These are phyloP conservation scores for Kodamaea laetipori DNA, from an alignment of 805 yeast species.

Conservation along the genomic window DNA sequence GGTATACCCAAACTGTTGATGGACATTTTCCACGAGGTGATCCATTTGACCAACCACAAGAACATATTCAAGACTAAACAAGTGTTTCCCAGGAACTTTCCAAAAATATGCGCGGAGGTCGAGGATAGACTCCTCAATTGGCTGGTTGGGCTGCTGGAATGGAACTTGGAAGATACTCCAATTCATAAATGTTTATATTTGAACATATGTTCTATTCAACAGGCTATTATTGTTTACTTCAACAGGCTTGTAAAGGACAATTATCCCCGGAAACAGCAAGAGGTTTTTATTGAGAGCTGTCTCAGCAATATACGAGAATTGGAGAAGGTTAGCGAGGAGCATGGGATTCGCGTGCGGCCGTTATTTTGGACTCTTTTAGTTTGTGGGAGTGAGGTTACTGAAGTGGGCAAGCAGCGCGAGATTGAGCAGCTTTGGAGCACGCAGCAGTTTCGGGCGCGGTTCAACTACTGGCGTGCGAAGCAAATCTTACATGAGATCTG, in stretches of 20 bases:
- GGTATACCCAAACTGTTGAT: slow-evolving; percentile 52
- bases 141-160: slow-evolving; percentile 38
- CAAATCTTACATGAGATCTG: slow-evolving; percentile 56
- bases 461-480: slow-evolving; percentile 56
- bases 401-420: slow-evolving; percentile 24
- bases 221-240: slow-evolving; percentile 46
- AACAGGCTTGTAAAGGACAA: slow-evolving; percentile 43
- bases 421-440: slow-evolving; percentile 35
- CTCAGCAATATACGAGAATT: slow-evolving; percentile 3
- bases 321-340: background rate
- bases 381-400: slow-evolving; percentile 33
- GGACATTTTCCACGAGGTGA: slow-evolving; percentile 47
- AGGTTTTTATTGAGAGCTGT: slow-evolving; percentile 6
- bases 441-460: slow-evolving; percentile 21
- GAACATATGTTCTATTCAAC: slow-evolving; percentile 41
- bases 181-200: slow-evolving; percentile 46
- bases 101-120: slow-evolving; percentile 54
- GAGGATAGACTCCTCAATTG: slow-evolving; percentile 53
- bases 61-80: slow-evolving; percentile 43
- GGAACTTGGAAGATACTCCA: slow-evolving; percentile 36
- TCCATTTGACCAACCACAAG: slow-evolving; percentile 54
- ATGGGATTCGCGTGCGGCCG: slow-evolving; percentile 29
- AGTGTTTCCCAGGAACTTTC: slow-evolving; percentile 55
- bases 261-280: slow-evolving; percentile 4
- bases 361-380: slow-evolving; percentile 53